Conservation (phyloP, 805 yeast species). For the Spencermartinsiella europaea region DNA sequence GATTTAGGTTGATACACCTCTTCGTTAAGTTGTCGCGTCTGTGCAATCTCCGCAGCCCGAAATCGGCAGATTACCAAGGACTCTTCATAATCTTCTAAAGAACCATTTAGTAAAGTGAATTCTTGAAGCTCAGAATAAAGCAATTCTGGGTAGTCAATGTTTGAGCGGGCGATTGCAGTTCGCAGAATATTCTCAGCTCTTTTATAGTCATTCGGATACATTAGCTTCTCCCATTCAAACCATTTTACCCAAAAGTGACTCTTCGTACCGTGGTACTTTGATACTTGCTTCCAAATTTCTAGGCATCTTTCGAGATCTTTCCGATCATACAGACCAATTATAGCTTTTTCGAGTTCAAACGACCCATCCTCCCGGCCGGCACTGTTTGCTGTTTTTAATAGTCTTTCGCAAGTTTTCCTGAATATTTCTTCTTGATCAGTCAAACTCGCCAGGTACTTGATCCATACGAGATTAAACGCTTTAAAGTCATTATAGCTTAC, state of each 20-base stretch:
- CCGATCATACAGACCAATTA: background rate
- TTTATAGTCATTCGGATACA: background rate
- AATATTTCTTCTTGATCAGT: background rate
- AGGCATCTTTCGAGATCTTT: conserved; percentile 23
- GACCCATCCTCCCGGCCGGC: background rate
- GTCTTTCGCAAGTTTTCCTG: background rate
- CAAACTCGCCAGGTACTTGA: background rate
- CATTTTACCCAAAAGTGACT: conserved; percentile 46
- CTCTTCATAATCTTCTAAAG: background rate
- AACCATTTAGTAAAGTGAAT: background rate
- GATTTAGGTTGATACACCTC: too few relatives aligned
- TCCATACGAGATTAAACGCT: background rate
- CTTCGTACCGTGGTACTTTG: conserved; percentile 32
- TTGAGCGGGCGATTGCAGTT: background rate
- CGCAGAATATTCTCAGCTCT: background rate
- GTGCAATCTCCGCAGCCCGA: background rate
- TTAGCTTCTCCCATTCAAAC: conserved; percentile 34
- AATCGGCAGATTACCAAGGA: background rate
- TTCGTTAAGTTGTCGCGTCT: background rate
- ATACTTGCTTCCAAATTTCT: conserved; percentile 23
- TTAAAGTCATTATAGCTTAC: conserved; percentile 10
- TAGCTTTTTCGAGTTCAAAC: background rate
- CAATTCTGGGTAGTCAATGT: background rate
- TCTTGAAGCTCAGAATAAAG: background rate
- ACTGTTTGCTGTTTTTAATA: background rate